A percentile compares a stretch with the other conserved stretches of the same genome.
These are phyloP conservation scores for Starmerella vitae DNA, from an alignment of 805 yeast genomes.

Conservation along the genomic window DNA sequence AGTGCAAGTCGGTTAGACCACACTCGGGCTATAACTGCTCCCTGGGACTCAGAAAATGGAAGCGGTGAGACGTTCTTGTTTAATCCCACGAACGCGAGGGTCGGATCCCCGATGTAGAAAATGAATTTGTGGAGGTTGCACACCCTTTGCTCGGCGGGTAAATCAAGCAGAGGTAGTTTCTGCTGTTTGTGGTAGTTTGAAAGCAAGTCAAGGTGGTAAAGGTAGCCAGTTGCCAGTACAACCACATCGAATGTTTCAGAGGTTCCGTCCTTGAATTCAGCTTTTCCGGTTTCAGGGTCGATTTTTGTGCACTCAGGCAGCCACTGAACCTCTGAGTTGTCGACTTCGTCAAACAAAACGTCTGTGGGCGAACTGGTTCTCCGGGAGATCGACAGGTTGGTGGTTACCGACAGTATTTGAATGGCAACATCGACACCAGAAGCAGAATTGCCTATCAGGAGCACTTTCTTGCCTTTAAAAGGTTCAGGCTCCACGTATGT, in stretches of 20 bases:
- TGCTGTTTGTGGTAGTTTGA: constrained; percentile 22
- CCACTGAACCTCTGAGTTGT: constrained; percentile 31
- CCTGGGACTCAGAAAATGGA: constrained; percentile 42
- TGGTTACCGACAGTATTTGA: constrained; percentile 38
- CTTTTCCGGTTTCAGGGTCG: constrained; percentile 29
- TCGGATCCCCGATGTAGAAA: constrained; percentile 45
- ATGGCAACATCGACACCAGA: constrained; percentile 63
- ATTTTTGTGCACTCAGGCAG: constrained; percentile 22
- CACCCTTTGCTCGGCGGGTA: constrained; percentile 35
- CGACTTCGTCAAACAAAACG: constrained; percentile 23
- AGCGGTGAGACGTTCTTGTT: constrained; percentile 25
- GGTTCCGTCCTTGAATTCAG: constrained; percentile 39
- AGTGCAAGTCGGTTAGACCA: constrained; percentile 41
- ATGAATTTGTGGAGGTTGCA: constrained; percentile 48
- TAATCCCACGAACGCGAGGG: constrained; percentile 48
- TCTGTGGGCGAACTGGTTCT: constrained; percentile 33
- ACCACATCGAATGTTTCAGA: constrained; percentile 39
- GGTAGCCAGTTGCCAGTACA: constrained; percentile 65
- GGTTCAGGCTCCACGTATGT: constrained; percentile 37
- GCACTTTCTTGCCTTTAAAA: constrained; percentile 34
- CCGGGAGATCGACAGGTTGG: constrained; percentile 36
- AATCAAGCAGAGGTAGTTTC: constrained; percentile 7
- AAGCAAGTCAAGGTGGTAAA: constrained; percentile 51
- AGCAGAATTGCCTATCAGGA: constrained; percentile 66
- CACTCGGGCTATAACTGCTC: constrained; percentile 48